phyloP scores from a whole-genome alignment of 176 grass and related monocot genomes.

The maize (Zea mays) region Zm-B73-REFERENCE-NAM-5.0 NC_050098.1:24590501-24591000 shows the following conservation, averaged over 20 bases:
- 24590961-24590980: conserved; percentile 78
- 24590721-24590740: conserved; percentile 25
- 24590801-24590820: conserved; percentile 66
- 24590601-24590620: conserved; percentile 12
- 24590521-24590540: not conserved
- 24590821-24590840: conserved; percentile 40
- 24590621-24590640: conserved; percentile 23
- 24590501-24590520: conserved; percentile 4
- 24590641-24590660: conserved; percentile 6
- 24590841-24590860: conserved; percentile 43
- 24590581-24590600: not conserved
- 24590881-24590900: conserved; percentile 94
- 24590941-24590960: conserved; percentile 92
- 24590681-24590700: conserved; percentile 2
- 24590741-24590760: conserved; percentile 52
- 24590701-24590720: not conserved
- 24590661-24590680: conserved; percentile 4
- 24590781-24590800: conserved; percentile 85
- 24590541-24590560: not conserved
- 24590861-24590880: conserved; percentile 81
- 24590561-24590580: not conserved
- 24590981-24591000: conserved; percentile 59
- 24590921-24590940: conserved; percentile 72
- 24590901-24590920: conserved; percentile 93
- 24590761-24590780: conserved; percentile 97